phyloP scores from a whole-genome alignment of 208 protist species.

The Leishmania lainsoni region DNA sequence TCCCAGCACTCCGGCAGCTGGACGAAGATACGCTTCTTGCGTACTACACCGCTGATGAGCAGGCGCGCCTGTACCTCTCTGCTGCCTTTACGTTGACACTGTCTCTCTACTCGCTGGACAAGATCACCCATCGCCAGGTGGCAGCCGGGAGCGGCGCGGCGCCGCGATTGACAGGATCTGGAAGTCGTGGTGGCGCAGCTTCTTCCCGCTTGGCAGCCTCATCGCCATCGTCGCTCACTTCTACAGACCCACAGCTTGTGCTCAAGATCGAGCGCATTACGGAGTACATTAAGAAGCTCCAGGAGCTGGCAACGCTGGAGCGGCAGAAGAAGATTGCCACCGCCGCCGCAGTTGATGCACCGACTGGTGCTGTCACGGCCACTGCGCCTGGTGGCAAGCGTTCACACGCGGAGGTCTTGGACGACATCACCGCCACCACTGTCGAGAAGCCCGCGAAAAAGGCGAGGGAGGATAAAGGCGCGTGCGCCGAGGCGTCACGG shows the following conservation, averaged over 20 bases:
- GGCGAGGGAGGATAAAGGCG: background rate
- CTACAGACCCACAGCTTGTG: constrained; percentile 66
- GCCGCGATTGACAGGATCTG: constrained; percentile 1
- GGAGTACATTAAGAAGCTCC: constrained; percentile 87
- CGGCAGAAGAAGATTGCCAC: constrained; percentile 13
- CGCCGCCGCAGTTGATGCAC: constrained; percentile 6
- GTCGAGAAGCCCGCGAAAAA: constrained; percentile 3
- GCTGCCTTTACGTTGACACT: constrained; percentile 71
- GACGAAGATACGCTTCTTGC: constrained; percentile 75
- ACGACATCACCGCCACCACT: background rate
- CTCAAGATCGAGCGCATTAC: constrained; percentile 87
- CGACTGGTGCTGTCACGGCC: background rate
- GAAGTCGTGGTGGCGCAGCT: constrained; percentile 5
- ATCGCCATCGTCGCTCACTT: background rate
- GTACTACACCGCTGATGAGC: constrained; percentile 73
- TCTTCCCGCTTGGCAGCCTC: background rate
- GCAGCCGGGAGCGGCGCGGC: background rate
- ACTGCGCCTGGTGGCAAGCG: background rate
- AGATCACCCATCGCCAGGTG: constrained; percentile 43
- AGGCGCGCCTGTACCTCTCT: constrained; percentile 80
- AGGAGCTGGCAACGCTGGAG: constrained; percentile 71
- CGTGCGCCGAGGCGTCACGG: background rate
- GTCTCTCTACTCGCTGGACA: constrained; percentile 71
- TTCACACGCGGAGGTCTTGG: background rate
- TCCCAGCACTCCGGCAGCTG: constrained; percentile 54